Evolutionary conservation across 257 asterid genomes (phyloP).

Genomic region (Solanum chiquidenum): DNA sequence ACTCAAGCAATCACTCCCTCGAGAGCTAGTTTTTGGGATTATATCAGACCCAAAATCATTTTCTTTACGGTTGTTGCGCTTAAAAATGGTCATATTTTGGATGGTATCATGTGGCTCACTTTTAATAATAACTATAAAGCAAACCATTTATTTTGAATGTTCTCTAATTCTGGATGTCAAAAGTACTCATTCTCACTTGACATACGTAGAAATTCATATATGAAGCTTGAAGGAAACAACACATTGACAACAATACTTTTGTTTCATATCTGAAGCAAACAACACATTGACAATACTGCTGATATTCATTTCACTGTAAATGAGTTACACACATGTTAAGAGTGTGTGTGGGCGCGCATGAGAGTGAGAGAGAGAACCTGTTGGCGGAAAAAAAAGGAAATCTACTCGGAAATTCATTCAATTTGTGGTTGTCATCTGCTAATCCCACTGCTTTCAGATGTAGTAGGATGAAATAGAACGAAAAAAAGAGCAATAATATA

Average conservation of each 20-base stretch:
- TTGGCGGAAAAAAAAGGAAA: neutral
- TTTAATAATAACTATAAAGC: neutral
- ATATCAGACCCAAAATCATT: neutral
- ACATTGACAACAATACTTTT: neutral
- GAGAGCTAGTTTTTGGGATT: no score
- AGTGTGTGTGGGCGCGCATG: neutral
- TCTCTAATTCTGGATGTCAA: neutral
- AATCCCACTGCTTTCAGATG: neutral
- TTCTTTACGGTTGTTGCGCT: neutral
- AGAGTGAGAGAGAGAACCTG: neutral
- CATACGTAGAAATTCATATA: neutral
- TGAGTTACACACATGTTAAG: neutral
- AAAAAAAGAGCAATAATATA: neutral
- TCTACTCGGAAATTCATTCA: neutral
- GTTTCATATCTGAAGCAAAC: neutral
- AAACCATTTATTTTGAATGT: no score
- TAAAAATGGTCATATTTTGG: neutral
- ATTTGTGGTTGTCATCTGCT: neutral
- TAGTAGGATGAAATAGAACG: neutral
- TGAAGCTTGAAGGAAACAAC: neutral
- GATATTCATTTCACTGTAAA: neutral
- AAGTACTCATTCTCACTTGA: neutral
- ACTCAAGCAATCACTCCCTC: neutral
- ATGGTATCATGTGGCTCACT: neutral
- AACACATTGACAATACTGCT: neutral